Evolutionary conservation across 768 basidiomycete genomes (phyloP).

Genomic region (Tricholoma hemisulphureum): DNA sequence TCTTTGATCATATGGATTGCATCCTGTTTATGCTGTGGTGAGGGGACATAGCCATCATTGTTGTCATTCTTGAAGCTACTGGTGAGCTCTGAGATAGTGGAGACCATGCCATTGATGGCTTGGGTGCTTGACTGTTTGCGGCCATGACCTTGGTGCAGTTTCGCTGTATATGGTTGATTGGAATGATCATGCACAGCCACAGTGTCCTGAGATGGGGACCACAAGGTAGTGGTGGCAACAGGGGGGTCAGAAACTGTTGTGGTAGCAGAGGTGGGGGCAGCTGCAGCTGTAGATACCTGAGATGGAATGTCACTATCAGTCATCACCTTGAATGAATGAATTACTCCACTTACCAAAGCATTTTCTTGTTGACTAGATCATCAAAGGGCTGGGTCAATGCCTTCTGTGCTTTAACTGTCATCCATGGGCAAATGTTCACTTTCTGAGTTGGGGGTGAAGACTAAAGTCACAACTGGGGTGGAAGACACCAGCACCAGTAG

Average conservation of each 20-base stretch:
- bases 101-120: conserved; percentile 15
- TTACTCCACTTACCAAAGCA: no score
- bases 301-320: not conserved
- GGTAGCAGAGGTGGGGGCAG: not conserved
- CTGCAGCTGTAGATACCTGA: not conserved
- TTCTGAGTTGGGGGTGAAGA: not conserved
- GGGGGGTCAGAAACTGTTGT: not conserved
- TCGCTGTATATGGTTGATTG: not conserved
- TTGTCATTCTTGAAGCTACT: conserved; percentile 10
- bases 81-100: conserved; percentile 17
- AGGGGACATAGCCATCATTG: conserved; percentile 2
- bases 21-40: conserved; percentile 8
- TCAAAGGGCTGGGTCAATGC: not conserved
- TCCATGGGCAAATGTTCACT: not conserved
- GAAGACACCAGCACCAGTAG: conserved; percentile 4
- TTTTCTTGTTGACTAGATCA: no score
- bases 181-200: not conserved
- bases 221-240: not conserved
- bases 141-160: not conserved
- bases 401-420: not conserved
- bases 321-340: not conserved
- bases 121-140: conserved; percentile 9
- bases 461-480: not conserved
- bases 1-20: conserved; percentile 19
- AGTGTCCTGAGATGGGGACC: not conserved